Conservation (phyloP, 495 filamentous ascomycete species). For the Podospora australis region DNA sequence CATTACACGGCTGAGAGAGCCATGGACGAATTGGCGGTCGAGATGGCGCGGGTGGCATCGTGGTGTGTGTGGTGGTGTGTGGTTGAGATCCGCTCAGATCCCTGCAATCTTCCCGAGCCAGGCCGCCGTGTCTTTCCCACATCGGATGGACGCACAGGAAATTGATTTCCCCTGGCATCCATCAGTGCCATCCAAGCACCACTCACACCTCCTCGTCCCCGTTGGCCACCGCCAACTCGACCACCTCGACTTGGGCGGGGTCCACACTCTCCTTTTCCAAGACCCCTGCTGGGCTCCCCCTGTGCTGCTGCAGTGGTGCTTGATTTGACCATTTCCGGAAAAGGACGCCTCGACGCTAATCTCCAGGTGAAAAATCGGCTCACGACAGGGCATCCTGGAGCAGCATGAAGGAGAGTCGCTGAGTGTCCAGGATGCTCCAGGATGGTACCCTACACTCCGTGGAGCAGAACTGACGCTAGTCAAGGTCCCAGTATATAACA, state of each 20-base stretch:
- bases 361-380: slow-evolving; percentile 6
- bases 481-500: slow-evolving; percentile 34
- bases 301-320: background rate
- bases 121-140: background rate
- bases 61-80: no score
- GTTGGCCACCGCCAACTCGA: slow-evolving; percentile 14
- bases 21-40: background rate
- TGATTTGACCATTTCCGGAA: slow-evolving; percentile 13
- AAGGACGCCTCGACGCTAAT: no score
- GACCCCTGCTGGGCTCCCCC: slow-evolving; percentile 6
- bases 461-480: background rate
- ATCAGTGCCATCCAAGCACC: slow-evolving; percentile 4
- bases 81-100: slow-evolving; percentile 4
- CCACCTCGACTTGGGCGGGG: background rate
- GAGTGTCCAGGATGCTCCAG: no score
- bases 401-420: background rate
- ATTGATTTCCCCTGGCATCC: slow-evolving; percentile 4
- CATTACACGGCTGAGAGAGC: slow-evolving; percentile 3
- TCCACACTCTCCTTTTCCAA: slow-evolving; percentile 13
- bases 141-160: slow-evolving; percentile 5
- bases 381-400: background rate
- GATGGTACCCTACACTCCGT: no score
- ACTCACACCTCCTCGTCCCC: slow-evolving; percentile 1
- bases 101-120: slow-evolving; percentile 5
- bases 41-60: background rate